These are phyloP conservation scores for Pseudonitzschia multiseries DNA, from an alignment of 108 stramenopile genomes.

Conservation along the genomic window DNA sequence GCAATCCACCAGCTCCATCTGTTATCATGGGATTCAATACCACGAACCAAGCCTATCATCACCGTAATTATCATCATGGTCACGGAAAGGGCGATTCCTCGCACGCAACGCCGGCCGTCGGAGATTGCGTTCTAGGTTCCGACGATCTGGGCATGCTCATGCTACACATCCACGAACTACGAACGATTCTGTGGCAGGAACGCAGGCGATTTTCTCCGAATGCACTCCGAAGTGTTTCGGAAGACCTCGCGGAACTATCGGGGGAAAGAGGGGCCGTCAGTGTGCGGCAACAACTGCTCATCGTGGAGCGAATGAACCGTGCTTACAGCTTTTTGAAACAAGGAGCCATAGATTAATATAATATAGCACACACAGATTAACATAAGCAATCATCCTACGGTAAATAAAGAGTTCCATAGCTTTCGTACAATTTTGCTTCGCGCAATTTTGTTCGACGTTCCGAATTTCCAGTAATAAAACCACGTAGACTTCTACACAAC, in stretches of 20 bases:
- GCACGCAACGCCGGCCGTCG: constrained; percentile 3
- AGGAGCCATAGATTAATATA: neutral
- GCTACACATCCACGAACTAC: constrained; percentile 83
- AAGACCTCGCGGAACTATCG: constrained; percentile 88
- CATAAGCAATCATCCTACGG: too few species aligned
- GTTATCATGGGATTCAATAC: constrained; percentile 21
- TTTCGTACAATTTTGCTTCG: too few species aligned
- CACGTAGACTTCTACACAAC: too few species aligned
- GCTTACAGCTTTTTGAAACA: constrained; percentile 84
- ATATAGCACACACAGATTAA: too few species aligned
- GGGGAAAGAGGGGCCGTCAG: constrained; percentile 87
- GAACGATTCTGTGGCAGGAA: constrained; percentile 76
- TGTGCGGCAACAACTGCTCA: constrained; percentile 78
- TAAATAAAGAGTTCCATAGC: too few species aligned
- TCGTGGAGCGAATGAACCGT: constrained; percentile 78
- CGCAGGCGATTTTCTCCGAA: constrained; percentile 59
- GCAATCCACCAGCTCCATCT: constrained; percentile 68
- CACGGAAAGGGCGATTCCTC: too few species aligned
- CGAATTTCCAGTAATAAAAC: too few species aligned
- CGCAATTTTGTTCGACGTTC: too few species aligned
- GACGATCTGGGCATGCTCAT: constrained; percentile 91
- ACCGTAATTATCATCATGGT: too few species aligned
- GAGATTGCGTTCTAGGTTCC: constrained; percentile 37
- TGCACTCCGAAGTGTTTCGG: constrained; percentile 65
- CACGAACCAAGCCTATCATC: constrained; percentile 1